Conservation (phyloP, 306 rosid genomes). For the Castanea sativa region DNA sequence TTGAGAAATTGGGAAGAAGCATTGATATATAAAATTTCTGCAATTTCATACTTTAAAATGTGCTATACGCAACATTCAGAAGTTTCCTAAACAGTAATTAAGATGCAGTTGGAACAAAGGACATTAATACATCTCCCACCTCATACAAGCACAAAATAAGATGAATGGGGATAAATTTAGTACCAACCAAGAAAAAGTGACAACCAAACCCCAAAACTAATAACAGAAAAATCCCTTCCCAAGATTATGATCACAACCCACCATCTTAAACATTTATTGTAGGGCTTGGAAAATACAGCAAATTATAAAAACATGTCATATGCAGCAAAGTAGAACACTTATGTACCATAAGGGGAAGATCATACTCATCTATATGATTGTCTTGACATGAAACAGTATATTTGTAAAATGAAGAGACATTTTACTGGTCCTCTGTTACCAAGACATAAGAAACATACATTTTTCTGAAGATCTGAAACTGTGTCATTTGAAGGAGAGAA, state of each 20-base stretch:
- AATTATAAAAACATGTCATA: not conserved
- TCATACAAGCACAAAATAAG: not conserved
- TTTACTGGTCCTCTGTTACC: not conserved
- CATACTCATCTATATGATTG: not conserved
- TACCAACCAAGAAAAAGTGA: not conserved
- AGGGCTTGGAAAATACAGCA: not conserved
- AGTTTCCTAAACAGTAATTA: not conserved
- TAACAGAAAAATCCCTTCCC: not conserved
- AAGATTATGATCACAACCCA: not conserved
- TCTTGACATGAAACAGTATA: not conserved
- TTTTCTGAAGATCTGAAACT: constrained; percentile 38
- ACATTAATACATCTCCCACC: not conserved
- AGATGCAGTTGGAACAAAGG: not conserved
- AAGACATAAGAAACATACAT: constrained; percentile 38
- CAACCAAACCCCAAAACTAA: not conserved
- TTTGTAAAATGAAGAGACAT: not conserved
- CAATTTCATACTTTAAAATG: not conserved
- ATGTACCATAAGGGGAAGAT: not conserved
- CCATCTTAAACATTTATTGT: not conserved
- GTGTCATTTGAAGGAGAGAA: constrained; percentile 48
- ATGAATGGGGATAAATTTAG: not conserved
- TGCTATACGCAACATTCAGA: not conserved
- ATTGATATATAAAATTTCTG: not conserved
- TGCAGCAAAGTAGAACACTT: not conserved
- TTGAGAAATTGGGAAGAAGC: not conserved